These are phyloP conservation scores for Penicillium cosmopolitanum DNA, from an alignment of 495 filamentous ascomycete species.

Conservation along the genomic window DNA sequence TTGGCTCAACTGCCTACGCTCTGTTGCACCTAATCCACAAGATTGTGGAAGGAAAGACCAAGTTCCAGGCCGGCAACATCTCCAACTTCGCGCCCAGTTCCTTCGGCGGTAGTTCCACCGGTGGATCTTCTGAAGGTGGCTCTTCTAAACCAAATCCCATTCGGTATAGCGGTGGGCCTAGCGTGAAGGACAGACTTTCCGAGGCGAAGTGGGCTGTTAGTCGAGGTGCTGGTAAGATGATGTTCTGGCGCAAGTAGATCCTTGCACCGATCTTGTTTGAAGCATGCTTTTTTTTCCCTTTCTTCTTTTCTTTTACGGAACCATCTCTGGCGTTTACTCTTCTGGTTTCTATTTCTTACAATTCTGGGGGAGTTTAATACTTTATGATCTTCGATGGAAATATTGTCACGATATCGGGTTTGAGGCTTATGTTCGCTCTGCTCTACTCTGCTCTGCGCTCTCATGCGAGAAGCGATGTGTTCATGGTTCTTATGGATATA, in stretches of 20 bases:
- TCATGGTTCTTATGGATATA: conserved; percentile 13
- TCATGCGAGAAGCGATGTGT: conserved; percentile 5
- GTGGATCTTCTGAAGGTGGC: conserved; percentile 29
- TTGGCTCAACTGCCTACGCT: conserved; percentile 81
- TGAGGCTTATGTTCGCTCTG: conserved; percentile 2
- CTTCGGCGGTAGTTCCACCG: conserved; percentile 30
- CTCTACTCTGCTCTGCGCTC: not conserved
- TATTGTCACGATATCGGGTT: conserved; percentile 7
- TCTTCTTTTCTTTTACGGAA: not conserved
- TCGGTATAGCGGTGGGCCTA: conserved; percentile 39
- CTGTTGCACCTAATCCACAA: conserved; percentile 81
- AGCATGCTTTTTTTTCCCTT: conserved; percentile 3
- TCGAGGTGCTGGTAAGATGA: conserved; percentile 39
- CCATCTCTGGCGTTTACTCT: too few relatives aligned
- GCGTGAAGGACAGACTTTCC: conserved; percentile 40
- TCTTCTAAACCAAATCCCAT: conserved; percentile 31
- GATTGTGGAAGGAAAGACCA: conserved; percentile 82
- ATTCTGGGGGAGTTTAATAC: conserved; percentile 3
- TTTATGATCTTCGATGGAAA: conserved; percentile 5
- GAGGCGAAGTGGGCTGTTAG: conserved; percentile 44
- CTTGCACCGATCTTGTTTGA: not conserved
- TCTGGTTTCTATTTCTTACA: not conserved
- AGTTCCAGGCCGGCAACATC: conserved; percentile 54
- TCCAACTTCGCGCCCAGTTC: conserved; percentile 32
- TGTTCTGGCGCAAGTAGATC: conserved; percentile 51